phyloP scores from a whole-genome alignment of 495 filamentous ascomycete genomes.

The Haplographium delicatum region DNA sequence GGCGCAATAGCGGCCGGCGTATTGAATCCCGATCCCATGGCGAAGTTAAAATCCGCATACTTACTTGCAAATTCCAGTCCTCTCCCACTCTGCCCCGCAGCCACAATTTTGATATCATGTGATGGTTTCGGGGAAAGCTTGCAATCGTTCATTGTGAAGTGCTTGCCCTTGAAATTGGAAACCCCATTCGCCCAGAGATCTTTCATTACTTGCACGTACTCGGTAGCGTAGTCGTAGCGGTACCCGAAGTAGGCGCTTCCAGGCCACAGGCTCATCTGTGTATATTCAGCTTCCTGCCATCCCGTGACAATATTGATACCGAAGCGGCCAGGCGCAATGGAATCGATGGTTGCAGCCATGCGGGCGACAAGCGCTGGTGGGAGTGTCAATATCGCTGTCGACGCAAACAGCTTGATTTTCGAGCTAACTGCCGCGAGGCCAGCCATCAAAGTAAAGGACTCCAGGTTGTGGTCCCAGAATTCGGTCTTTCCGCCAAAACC shows the following conservation, averaged over 20 bases:
- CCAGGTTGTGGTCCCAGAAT: conserved; percentile 32
- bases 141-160: conserved; percentile 33
- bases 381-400: conserved; percentile 27
- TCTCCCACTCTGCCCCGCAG: conserved; percentile 25
- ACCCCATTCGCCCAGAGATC: conserved; percentile 29
- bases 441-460: conserved; percentile 43
- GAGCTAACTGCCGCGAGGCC: conserved; percentile 40
- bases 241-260: conserved; percentile 32
- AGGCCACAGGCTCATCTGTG: conserved; percentile 33
- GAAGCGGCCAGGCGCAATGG: conserved; percentile 30
- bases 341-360: conserved; percentile 30
- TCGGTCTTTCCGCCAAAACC: conserved; percentile 31
- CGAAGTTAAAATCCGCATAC: conserved; percentile 30
- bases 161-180: conserved; percentile 31
- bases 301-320: conserved; percentile 32
- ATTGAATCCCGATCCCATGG: conserved; percentile 28
- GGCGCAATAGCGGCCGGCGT: conserved; percentile 24
- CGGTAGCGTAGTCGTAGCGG: conserved; percentile 32
- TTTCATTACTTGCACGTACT: conserved; percentile 32
- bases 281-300: conserved; percentile 31
- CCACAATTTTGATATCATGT: conserved; percentile 25
- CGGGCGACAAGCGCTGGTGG: conserved; percentile 28
- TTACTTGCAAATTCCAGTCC: conserved; percentile 30
- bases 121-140: conserved; percentile 30
- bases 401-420: conserved; percentile 42